Evolutionary conservation across 2,329 filamentous ascomycete genomes (phyloP).

Genomic region (Aspergillus terreus): DNA sequence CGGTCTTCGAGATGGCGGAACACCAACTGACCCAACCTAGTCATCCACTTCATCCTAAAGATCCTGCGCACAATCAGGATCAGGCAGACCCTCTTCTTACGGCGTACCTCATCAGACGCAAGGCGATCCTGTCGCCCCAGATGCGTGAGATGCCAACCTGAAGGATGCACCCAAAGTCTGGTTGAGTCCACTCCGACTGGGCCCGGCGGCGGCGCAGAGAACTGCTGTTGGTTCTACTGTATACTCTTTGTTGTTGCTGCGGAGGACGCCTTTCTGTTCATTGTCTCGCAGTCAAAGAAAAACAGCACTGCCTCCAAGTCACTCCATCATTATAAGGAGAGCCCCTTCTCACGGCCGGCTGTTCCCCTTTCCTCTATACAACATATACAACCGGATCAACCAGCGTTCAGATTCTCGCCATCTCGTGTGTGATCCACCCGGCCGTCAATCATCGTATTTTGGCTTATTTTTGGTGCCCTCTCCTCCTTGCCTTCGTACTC

Average conservation of each 20-base stretch:
- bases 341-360: not conserved
- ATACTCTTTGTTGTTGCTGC: not conserved
- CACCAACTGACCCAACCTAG: too few relatives aligned
- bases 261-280: not conserved
- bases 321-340: conserved; percentile 1
- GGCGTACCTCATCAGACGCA: not conserved
- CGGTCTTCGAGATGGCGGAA: too few relatives aligned
- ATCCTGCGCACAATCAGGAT: too few relatives aligned
- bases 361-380: not conserved
- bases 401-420: not conserved
- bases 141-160: not conserved
- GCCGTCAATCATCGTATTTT: conserved; percentile 13
- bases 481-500: conserved; percentile 11
- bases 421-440: conserved; percentile 9
- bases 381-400: not conserved
- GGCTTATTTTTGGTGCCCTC: conserved; percentile 14
- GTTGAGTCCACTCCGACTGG: conserved; percentile 1
- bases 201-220: not conserved
- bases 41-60: too few relatives aligned
- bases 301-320: conserved; percentile 3
- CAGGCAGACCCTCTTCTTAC: too few relatives aligned
- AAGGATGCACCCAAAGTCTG: not conserved
- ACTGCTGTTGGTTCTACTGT: not conserved
- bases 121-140: not conserved
- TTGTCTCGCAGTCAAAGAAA: not conserved